These are phyloP conservation scores for Termitomyces sp. DNA, from an alignment of 768 basidiomycete genomes.

Conservation along the genomic window DNA sequence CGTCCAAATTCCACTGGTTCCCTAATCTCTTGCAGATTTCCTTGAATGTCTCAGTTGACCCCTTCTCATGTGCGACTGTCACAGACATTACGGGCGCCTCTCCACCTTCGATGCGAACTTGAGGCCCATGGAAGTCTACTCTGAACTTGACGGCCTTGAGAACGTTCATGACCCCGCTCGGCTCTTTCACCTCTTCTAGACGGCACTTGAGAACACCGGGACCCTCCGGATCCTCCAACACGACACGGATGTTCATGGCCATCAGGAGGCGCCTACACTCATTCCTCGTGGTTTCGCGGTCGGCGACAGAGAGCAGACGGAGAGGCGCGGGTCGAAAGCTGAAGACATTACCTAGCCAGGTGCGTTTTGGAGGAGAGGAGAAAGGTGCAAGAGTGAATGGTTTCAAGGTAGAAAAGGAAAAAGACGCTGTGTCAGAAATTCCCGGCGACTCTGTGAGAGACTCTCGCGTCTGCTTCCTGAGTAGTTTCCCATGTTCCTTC, in stretches of 20 bases:
- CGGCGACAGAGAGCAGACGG: conserved; percentile 53
- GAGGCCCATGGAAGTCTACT: conserved; percentile 62
- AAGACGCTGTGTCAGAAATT: conserved; percentile 42
- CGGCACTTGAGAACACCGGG: conserved; percentile 73
- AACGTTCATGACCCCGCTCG: conserved; percentile 45
- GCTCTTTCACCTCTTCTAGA: conserved; percentile 62
- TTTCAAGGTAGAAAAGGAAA: conserved; percentile 31
- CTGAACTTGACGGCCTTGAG: conserved; percentile 78
- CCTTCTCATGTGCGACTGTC: conserved; percentile 79
- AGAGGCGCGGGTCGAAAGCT: conserved; percentile 71
- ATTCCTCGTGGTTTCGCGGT: conserved; percentile 62
- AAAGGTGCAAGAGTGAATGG: conserved; percentile 35
- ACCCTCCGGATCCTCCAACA: conserved; percentile 61
- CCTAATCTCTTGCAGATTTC: conserved; percentile 63
- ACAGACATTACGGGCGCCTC: conserved; percentile 48
- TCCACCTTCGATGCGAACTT: conserved; percentile 34
- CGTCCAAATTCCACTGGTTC: conserved; percentile 67
- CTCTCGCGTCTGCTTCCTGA: conserved; percentile 19
- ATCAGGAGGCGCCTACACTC: conserved; percentile 74
- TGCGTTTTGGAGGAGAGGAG: conserved; percentile 49
- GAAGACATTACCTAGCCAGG: conserved; percentile 89
- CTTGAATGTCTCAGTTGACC: conserved; percentile 80
- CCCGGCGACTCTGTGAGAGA: conserved; percentile 31
- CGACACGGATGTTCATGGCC: conserved; percentile 65
- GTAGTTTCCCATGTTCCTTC: conserved; percentile 30